These are phyloP conservation scores for Candida odintsovae DNA, from an alignment of 805 yeast species.

Conservation along the genomic window DNA sequence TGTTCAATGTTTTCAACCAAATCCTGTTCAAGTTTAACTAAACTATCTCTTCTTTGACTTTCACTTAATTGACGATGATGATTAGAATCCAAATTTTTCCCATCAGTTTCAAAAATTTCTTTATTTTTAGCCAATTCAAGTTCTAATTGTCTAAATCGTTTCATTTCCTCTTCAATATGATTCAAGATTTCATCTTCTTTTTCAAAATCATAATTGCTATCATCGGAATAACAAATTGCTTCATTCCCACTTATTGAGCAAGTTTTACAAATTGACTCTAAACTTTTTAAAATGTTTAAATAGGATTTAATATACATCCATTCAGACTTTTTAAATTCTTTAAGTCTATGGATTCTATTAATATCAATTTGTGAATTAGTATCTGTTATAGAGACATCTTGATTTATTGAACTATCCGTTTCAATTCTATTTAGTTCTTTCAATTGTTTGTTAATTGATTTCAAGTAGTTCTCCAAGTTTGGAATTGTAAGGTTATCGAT, in stretches of 20 bases:
- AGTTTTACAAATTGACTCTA: slow-evolving; percentile 14
- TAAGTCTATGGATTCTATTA: slow-evolving; percentile 4
- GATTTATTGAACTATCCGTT: too few species aligned
- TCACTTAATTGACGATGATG: background rate
- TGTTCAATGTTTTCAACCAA: slow-evolving; percentile 4
- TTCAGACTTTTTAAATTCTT: slow-evolving; percentile 12
- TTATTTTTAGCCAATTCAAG: slow-evolving; percentile 6
- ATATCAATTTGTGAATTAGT: background rate
- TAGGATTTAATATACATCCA: slow-evolving; percentile 17
- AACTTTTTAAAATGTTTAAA: slow-evolving; percentile 11
- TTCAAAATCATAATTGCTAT: slow-evolving; percentile 19
- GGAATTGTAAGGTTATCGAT: slow-evolving; percentile 21
- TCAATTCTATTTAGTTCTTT: slow-evolving; percentile 4
- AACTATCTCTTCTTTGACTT: slow-evolving; percentile 1
- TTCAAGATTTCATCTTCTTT: slow-evolving; percentile 22
- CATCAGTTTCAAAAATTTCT: slow-evolving; percentile 10
- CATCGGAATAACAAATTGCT: background rate
- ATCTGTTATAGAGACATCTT: too few species aligned
- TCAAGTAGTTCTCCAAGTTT: slow-evolving; percentile 11
- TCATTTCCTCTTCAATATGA: slow-evolving; percentile 17
- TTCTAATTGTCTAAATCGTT: slow-evolving; percentile 19
- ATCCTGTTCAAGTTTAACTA: slow-evolving; percentile 6
- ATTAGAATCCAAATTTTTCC: background rate
- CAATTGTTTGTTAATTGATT: slow-evolving; percentile 9
- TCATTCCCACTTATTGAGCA: slow-evolving; percentile 5